phyloP scores from a whole-genome alignment of 306 rosid species.

The Lotus japonicus region DNA sequence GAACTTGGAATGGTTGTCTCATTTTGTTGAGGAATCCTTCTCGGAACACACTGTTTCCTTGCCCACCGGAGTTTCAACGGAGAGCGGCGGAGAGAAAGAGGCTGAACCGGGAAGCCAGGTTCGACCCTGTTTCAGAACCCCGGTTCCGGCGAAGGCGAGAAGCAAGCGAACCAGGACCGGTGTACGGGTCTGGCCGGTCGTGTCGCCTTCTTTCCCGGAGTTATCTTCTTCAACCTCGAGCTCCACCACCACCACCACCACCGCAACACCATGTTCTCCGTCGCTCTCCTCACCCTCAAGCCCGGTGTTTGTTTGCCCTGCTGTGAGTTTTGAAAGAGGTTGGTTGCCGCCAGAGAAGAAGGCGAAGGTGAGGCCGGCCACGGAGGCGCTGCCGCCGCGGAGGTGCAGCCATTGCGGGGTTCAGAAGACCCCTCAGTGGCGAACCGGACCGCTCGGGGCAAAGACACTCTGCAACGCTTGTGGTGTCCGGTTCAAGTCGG shows the following conservation, averaged over 20 bases:
- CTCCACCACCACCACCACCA: slow-evolving; percentile 28
- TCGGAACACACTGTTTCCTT: slow-evolving; percentile 37
- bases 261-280: slow-evolving; percentile 23
- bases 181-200: slow-evolving; percentile 72
- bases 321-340: slow-evolving; percentile 13
- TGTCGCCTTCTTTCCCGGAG: slow-evolving; percentile 25
- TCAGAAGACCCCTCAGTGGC: slow-evolving; percentile 96
- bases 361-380: slow-evolving; percentile 14
- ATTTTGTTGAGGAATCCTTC: slow-evolving; percentile 89
- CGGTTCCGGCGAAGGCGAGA: slow-evolving; percentile 73
- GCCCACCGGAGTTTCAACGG: slow-evolving; percentile 23
- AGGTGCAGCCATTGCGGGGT: slow-evolving; percentile 97
- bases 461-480: slow-evolving; percentile 88
- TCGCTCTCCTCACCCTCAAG: slow-evolving; percentile 36
- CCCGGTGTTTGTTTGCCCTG: slow-evolving; percentile 31
- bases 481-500: slow-evolving; percentile 89
- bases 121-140: slow-evolving; percentile 50
- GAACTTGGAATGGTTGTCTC: slow-evolving; percentile 86
- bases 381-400: slow-evolving; percentile 27
- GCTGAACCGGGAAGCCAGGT: not conserved
- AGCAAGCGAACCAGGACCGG: slow-evolving; percentile 68
- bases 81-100: slow-evolving; percentile 1
- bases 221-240: slow-evolving; percentile 43
- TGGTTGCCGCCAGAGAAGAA: slow-evolving; percentile 23
- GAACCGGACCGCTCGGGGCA: slow-evolving; percentile 87